A percentile compares a stretch with the other conserved stretches of the same genome.
Evolutionary conservation across 2,329 filamentous ascomycete species (phyloP).

Genomic region (Talaromyces islandicus): DNA sequence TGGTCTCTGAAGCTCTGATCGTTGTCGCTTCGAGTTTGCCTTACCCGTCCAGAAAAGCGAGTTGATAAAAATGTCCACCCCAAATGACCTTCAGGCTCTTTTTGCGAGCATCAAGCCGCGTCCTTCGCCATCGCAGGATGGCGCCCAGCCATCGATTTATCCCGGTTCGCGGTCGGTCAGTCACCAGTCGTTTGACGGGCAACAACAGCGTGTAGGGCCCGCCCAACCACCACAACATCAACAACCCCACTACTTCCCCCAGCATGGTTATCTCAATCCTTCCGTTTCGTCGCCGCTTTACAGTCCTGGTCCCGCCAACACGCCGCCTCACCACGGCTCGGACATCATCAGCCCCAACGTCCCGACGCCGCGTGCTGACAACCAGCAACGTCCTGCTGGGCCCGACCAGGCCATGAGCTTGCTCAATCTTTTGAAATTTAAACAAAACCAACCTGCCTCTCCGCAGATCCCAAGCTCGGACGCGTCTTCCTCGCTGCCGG

Average conservation of each 20-base stretch:
- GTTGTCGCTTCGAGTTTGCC: slow-evolving; percentile 23
- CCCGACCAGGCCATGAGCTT: slow-evolving; percentile 51
- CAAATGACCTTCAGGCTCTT: slow-evolving; percentile 42
- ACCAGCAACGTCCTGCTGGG: slow-evolving; percentile 27
- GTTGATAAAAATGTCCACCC: slow-evolving; percentile 42
- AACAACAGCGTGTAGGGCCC: slow-evolving; percentile 11
- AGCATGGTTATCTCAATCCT: slow-evolving; percentile 47
- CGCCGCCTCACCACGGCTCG: slow-evolving; percentile 52
- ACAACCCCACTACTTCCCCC: slow-evolving; percentile 21
- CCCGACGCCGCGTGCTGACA: slow-evolving; percentile 38
- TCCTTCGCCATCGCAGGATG: slow-evolving; percentile 27
- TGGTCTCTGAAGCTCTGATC: slow-evolving; percentile 8
- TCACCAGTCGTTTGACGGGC: slow-evolving; percentile 4
- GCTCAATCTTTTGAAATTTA: slow-evolving; percentile 62
- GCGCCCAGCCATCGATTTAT: slow-evolving; percentile 1
- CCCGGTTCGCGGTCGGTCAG: slow-evolving; percentile 17
- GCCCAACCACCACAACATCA: slow-evolving; percentile 6
- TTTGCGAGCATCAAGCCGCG: slow-evolving; percentile 41
- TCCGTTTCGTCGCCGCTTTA: slow-evolving; percentile 54
- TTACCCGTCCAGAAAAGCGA: slow-evolving; percentile 20
- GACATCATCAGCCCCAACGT: slow-evolving; percentile 54
- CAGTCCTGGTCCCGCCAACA: slow-evolving; percentile 49
- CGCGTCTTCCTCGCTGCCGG: slow-evolving; percentile 22
- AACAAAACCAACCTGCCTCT: slow-evolving; percentile 36
- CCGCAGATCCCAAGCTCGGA: slow-evolving; percentile 23